A percentile compares a stretch with the other conserved stretches of the same genome.
Conservation (phyloP, 805 yeast species). For the Ogataea sp. region DNA sequence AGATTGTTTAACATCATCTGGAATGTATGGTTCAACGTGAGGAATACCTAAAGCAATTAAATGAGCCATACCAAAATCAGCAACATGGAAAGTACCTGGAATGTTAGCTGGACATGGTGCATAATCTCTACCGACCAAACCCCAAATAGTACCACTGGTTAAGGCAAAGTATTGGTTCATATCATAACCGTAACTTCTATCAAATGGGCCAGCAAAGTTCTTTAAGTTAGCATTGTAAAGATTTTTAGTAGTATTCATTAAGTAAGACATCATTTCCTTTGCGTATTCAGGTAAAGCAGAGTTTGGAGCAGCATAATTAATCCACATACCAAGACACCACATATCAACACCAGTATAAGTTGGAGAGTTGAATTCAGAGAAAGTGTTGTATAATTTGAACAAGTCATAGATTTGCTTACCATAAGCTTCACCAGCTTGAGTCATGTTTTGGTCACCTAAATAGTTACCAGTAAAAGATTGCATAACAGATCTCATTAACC, state of each 20-base stretch:
- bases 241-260: slow-evolving; percentile 4
- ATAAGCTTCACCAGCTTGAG: slow-evolving; percentile 6
- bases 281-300: slow-evolving; percentile 5
- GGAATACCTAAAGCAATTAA: slow-evolving; percentile 8
- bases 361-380: slow-evolving; percentile 11
- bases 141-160: slow-evolving; percentile 7
- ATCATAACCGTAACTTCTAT: slow-evolving; percentile 8
- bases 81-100: slow-evolving; percentile 7
- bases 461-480: slow-evolving; percentile 7
- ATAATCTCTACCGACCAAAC: slow-evolving; percentile 8
- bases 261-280: slow-evolving; percentile 4
- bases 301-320: slow-evolving; percentile 6
- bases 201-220: slow-evolving; percentile 10
- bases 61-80: slow-evolving; percentile 7
- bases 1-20: slow-evolving; percentile 3
- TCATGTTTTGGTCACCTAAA: slow-evolving; percentile 6
- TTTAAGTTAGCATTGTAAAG: slow-evolving; percentile 9
- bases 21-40: slow-evolving; percentile 2
- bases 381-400: slow-evolving; percentile 6
- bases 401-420: slow-evolving; percentile 6
- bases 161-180: slow-evolving; percentile 8
- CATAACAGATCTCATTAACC: slow-evolving; percentile 9
- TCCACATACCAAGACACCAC: slow-evolving; percentile 9
- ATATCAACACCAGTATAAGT: slow-evolving; percentile 11
- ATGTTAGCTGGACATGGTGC: slow-evolving; percentile 8